A percentile compares a stretch with the other conserved stretches of the same genome.
Evolutionary conservation across 2,329 filamentous ascomycete species (phyloP).

Genomic region (Scedosporium minutisporum): DNA sequence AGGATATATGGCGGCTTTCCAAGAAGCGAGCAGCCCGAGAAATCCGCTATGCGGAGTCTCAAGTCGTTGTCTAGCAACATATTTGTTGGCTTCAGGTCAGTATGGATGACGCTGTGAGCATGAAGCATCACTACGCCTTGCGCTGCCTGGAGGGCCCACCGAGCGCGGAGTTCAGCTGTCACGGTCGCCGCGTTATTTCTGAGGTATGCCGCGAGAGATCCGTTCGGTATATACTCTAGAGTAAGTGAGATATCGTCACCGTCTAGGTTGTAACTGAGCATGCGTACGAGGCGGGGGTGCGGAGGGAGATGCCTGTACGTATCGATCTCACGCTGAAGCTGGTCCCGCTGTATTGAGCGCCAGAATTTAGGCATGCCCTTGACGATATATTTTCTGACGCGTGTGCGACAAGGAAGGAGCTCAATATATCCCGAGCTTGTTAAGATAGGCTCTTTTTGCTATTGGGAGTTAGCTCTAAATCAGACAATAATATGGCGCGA

Average conservation of each 20-base stretch:
- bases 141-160: constrained; percentile 22
- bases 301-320: neutral
- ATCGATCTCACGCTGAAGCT: constrained; percentile 1
- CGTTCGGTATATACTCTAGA: constrained; percentile 17
- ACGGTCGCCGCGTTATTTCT: constrained; percentile 7
- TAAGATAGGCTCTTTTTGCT: neutral
- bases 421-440: neutral
- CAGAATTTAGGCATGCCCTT: neutral
- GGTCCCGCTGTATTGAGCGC: neutral
- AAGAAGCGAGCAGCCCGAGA: constrained; percentile 20
- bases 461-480: too few species aligned
- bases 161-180: constrained; percentile 12
- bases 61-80: constrained; percentile 25
- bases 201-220: constrained; percentile 15
- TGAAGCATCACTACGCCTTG: constrained; percentile 25
- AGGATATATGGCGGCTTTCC: neutral
- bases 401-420: constrained; percentile 1
- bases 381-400: neutral
- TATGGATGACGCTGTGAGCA: constrained; percentile 26
- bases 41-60: constrained; percentile 25
- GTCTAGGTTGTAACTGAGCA: neutral
- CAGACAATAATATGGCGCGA: too few species aligned
- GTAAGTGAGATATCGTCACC: constrained; percentile 12
- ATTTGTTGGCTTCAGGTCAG: constrained; percentile 28
- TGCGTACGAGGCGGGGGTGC: neutral